Base-by-base conservation (phyloP, 148 eudicot genomes). In the Chenopodium quinoa region DNA sequence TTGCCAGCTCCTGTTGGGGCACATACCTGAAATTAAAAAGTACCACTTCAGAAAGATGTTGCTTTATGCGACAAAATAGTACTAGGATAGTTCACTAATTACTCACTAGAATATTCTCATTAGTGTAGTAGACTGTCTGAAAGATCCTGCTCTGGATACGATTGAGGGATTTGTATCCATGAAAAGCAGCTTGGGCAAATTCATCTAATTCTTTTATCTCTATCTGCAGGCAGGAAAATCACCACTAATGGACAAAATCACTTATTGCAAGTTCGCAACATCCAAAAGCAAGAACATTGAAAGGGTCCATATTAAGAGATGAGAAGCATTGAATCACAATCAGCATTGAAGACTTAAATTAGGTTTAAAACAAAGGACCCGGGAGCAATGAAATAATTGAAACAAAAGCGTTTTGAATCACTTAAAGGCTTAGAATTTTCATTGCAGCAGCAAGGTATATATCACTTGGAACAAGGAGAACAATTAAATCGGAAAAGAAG, bases 1-100 rank as follows among this genome's bases (percentile, higher is more conserved):
- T 95, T 95, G 14, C 99, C 99, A 85, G 99, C 99, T 81, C 99
- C 99, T 29, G 99, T 95, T 74, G 99, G 99, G 17, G 99, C 99
- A 87, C 99, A 95, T 50, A 95, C 97, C 98, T 95, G 87, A 75
- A 85, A 86, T 62, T 20, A 86, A 29, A 71, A 80, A 54, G 82
- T 71, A 69, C 78, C 46, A 76, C 71, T 78, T 80, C 37, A 85
- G 44, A 73, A 32, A 68, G 32, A 14, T 68, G 73, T 52, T 67
- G 70, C 64, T 67, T 73, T n/a, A 70, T n/a, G 29, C 56, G 16
- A 64, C 69, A 25, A 68, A 75, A 62, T 37, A 73, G 50, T 17
- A 84, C 31, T 29, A 37, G 58, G 71, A 66, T 6, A 71, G 58
- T 22, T 77, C 34, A 52, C 58, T 31, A 71, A 69, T 37, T 58